Evolutionary conservation across 164 flowering plant genomes (phyloP).

Genomic region (Malania oleifera): DNA sequence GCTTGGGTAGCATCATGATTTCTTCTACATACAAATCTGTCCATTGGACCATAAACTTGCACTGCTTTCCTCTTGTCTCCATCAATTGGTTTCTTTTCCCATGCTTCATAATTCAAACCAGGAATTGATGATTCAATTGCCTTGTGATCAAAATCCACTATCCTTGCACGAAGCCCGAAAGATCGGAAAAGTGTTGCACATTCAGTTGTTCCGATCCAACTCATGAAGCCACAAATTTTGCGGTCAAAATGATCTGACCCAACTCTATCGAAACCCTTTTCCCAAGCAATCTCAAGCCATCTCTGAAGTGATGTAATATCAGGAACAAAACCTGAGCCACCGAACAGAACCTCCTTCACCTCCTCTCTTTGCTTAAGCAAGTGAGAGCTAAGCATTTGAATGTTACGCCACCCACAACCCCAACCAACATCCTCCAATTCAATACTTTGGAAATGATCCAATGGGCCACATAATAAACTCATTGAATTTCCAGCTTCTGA

Average conservation of each 20-base stretch:
- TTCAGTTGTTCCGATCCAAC: slow-evolving; percentile 90
- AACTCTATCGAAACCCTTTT: slow-evolving; percentile 56
- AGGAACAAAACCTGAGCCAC: slow-evolving; percentile 79
- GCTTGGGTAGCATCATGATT: slow-evolving; percentile 5
- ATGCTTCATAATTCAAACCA: slow-evolving; percentile 15
- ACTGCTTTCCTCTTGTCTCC: slow-evolving; percentile 28
- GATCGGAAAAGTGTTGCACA: slow-evolving; percentile 86
- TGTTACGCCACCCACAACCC: slow-evolving; percentile 99
- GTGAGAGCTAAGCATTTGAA: slow-evolving; percentile 85
- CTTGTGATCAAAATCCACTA: slow-evolving; percentile 72
- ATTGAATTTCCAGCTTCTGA: slow-evolving; percentile 34
- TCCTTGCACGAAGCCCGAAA: slow-evolving; percentile 76
- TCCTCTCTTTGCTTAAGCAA: slow-evolving; percentile 55
- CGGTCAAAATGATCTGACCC: slow-evolving; percentile 55
- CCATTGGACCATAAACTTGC: slow-evolving; percentile 74
- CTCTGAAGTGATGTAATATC: slow-evolving; percentile 75
- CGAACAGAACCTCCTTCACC: slow-evolving; percentile 54
- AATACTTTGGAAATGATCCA: slow-evolving; percentile 69
- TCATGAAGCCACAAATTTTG: slow-evolving; percentile 55
- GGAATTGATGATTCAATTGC: slow-evolving; percentile 30
- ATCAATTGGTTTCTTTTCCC: slow-evolving; percentile 1
- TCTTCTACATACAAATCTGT: slow-evolving; percentile 39
- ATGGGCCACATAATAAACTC: slow-evolving; percentile 41
- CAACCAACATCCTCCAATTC: slow-evolving; percentile 67
- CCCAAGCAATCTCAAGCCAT: slow-evolving; percentile 96